A percentile compares a stretch with the other conserved stretches of the same genome.
These are phyloP conservation scores for Allium cepa DNA, from an alignment of 106 monocot genomes.

Conservation along the genomic window DNA sequence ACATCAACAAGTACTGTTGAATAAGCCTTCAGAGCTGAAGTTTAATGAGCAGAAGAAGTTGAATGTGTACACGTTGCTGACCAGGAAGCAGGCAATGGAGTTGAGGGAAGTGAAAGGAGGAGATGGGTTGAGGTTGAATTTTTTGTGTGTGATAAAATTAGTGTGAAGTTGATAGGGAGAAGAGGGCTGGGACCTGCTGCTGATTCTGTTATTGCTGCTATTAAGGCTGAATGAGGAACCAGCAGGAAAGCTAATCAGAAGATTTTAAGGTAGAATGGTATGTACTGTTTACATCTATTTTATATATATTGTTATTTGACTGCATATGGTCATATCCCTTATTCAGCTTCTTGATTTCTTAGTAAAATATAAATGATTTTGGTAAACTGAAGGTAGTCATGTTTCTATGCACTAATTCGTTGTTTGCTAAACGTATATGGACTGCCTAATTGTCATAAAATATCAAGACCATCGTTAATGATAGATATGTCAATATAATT, in stretches of 20 bases:
- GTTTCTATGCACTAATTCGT: too few species aligned
- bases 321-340: too few species aligned
- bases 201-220: constrained; percentile 79
- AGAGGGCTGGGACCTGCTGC: constrained; percentile 79
- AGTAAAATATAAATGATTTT: too few species aligned
- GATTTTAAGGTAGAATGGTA: too few species aligned
- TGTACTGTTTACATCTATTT: too few species aligned
- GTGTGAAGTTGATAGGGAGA: constrained; percentile 80
- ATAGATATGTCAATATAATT: too few species aligned
- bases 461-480: too few species aligned
- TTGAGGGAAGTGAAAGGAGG: constrained; percentile 96
- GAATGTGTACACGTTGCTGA: constrained; percentile 70
- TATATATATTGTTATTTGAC: too few species aligned
- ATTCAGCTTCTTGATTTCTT: too few species aligned
- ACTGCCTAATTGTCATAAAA: too few species aligned
- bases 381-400: too few species aligned
- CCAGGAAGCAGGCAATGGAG: constrained; percentile 77
- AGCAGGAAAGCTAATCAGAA: not conserved
- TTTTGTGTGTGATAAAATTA: constrained; percentile 66
- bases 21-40: constrained; percentile 82
- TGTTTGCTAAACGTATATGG: too few species aligned
- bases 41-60: constrained; percentile 69
- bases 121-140: constrained; percentile 87
- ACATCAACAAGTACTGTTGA: constrained; percentile 57
- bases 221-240: constrained; percentile 67